A percentile compares a stretch with the other conserved stretches of the same genome.
phyloP scores from a whole-genome alignment of 2,329 filamentous ascomycete genomes.

The Alternaria sp. region DNA sequence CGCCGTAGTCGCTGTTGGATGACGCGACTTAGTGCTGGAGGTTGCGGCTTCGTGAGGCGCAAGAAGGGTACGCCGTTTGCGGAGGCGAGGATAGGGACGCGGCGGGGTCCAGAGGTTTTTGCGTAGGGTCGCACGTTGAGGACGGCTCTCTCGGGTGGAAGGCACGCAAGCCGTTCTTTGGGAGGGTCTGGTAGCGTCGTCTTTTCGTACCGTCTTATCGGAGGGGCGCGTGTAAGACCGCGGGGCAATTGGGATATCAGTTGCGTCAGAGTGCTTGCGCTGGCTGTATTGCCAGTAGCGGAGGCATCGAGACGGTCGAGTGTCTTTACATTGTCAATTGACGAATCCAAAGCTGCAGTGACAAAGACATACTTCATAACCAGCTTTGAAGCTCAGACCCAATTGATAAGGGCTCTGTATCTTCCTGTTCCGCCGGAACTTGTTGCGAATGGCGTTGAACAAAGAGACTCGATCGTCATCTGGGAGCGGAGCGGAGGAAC shows the following conservation, averaged over 20 bases:
- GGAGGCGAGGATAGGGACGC: conserved; percentile 65
- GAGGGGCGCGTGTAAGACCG: conserved; percentile 38
- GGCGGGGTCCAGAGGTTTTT: conserved; percentile 59
- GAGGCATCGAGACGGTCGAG: conserved; percentile 54
- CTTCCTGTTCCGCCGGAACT: conserved; percentile 66
- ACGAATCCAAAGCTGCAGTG: not conserved
- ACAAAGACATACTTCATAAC: conserved; percentile 64
- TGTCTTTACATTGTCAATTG: conserved; percentile 34
- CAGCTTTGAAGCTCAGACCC: conserved; percentile 67
- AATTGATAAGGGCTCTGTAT: conserved; percentile 67
- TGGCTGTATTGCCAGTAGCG: conserved; percentile 39
- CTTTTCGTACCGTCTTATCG: conserved; percentile 3
- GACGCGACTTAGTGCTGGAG: conserved; percentile 62
- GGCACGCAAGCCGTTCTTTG: conserved; percentile 34
- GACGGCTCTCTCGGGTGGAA: conserved; percentile 46
- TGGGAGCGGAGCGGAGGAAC: conserved; percentile 60
- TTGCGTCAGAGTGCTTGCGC: conserved; percentile 26
- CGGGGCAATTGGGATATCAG: conserved; percentile 49
- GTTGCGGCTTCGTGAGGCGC: conserved; percentile 70
- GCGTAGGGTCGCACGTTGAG: conserved; percentile 61
- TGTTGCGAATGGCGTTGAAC: conserved; percentile 63
- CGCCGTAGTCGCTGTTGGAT: conserved; percentile 59
- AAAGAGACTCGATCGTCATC: conserved; percentile 60
- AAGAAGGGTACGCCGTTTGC: conserved; percentile 68
- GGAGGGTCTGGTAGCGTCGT: conserved; percentile 8